phyloP scores from a whole-genome alignment of 345 rosid species.

The Moricandia arvensis region DNA sequence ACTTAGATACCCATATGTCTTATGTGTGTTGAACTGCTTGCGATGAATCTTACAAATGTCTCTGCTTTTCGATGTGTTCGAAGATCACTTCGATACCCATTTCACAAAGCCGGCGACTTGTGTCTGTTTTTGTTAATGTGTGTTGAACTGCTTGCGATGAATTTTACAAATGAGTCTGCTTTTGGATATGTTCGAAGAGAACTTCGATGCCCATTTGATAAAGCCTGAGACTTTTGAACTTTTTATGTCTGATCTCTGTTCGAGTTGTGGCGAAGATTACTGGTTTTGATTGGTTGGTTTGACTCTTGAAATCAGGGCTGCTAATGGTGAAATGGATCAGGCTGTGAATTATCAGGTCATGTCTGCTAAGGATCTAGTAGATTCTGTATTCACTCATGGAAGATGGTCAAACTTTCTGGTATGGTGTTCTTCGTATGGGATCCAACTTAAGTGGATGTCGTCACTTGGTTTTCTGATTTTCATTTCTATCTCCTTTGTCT shows the following conservation, averaged over 20 bases:
- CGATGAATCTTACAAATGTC: neutral
- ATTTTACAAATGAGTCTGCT: neutral
- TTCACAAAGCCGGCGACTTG: too few species aligned
- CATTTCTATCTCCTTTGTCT: neutral
- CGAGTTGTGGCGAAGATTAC: neutral
- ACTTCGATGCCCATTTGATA: neutral
- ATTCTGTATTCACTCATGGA: constrained; percentile 58
- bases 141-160: neutral
- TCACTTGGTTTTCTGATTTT: neutral
- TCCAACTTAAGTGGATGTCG: neutral
- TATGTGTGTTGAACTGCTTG: neutral
- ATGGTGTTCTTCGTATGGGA: constrained; percentile 1
- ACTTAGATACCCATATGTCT: neutral
- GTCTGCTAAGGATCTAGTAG: constrained; percentile 70
- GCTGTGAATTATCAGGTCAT: constrained; percentile 62
- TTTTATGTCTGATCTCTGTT: neutral
- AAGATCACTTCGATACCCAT: neutral
- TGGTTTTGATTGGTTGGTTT: neutral
- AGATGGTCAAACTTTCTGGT: constrained; percentile 89
- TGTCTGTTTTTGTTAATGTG: too few species aligned
- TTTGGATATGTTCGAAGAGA: neutral
- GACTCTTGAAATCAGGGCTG: constrained; percentile 23
- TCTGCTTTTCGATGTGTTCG: neutral
- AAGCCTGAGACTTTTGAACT: neutral
- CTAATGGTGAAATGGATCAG: constrained; percentile 30